These are phyloP conservation scores for Gossypium turneri DNA, from an alignment of 345 rosid species.

Conservation along the genomic window DNA sequence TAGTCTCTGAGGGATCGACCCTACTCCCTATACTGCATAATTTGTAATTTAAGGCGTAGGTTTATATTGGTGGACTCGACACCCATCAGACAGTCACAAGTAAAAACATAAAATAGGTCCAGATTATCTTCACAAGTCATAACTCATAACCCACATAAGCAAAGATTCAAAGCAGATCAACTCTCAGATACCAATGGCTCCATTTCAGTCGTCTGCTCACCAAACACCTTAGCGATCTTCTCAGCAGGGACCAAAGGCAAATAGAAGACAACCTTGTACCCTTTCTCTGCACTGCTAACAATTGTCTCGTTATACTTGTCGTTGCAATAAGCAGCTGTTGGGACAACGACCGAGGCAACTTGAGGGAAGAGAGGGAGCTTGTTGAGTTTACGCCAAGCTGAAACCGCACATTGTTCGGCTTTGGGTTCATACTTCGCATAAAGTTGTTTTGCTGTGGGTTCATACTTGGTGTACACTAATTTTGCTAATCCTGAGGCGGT, in stretches of 20 bases:
- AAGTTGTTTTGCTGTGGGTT: slow-evolving; percentile 39
- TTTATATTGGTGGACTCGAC: no score
- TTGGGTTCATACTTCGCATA: slow-evolving; percentile 78
- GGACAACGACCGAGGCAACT: slow-evolving; percentile 66
- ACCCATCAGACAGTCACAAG: background rate
- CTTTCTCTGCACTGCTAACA: slow-evolving; percentile 61
- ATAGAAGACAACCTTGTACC: slow-evolving; percentile 66
- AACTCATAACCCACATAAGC: background rate
- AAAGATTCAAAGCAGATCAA: slow-evolving; percentile 12
- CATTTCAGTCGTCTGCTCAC: slow-evolving; percentile 26
- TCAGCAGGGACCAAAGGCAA: slow-evolving; percentile 80
- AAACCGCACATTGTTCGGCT: slow-evolving; percentile 71
- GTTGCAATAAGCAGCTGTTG: slow-evolving; percentile 70
- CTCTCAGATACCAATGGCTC: slow-evolving; percentile 30
- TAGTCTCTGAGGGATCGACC: no score
- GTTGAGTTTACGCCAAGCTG: slow-evolving; percentile 77
- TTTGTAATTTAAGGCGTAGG: no score
- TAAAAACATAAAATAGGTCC: background rate
- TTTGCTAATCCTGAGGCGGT: slow-evolving; percentile 74
- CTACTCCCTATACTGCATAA: no score
- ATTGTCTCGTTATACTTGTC: slow-evolving; percentile 81
- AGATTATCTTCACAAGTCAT: background rate
- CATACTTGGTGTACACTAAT: slow-evolving; percentile 49
- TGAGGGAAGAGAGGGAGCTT: slow-evolving; percentile 80
- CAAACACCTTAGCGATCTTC: slow-evolving; percentile 73